Percentiles rank a stretch among this genome's conserved stretches.
These are phyloP conservation scores for Collybiopsis luxurians DNA, from an alignment of 768 basidiomycete species.

Conservation along the genomic window DNA sequence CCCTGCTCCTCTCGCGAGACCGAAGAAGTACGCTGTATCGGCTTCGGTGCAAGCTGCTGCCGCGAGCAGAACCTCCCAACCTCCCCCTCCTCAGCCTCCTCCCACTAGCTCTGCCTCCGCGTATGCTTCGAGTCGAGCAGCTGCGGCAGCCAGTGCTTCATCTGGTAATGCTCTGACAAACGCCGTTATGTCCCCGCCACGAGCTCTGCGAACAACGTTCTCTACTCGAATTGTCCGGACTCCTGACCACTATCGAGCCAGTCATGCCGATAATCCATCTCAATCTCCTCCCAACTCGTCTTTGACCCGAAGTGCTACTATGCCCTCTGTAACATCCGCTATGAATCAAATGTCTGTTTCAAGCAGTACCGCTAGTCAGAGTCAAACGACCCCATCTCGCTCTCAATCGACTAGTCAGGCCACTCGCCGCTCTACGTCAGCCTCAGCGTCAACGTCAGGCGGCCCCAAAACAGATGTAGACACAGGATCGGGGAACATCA, in stretches of 20 bases:
- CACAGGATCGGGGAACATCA: not conserved
- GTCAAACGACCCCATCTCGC: constrained; percentile 3
- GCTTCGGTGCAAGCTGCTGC: not conserved
- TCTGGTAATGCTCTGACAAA: not conserved
- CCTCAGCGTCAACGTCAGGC: not conserved
- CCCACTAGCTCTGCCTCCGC: constrained; percentile 9
- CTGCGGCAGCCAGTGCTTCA: not conserved
- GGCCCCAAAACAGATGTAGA: not conserved
- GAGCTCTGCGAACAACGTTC: constrained; percentile 64
- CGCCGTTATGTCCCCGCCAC: constrained; percentile 35
- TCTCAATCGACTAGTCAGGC: not conserved
- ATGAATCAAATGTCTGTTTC: constrained; percentile 27
- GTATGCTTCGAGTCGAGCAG: constrained; percentile 2
- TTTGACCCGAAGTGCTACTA: not conserved
- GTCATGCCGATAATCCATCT: constrained; percentile 8
- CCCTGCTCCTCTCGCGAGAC: constrained; percentile 1
- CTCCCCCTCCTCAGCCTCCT: not conserved
- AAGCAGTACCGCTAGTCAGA: not conserved
- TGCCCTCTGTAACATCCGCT: constrained; percentile 19
- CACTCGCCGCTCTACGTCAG: not conserved
- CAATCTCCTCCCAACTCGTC: not conserved
- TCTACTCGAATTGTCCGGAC: constrained; percentile 67
- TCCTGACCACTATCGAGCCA: constrained; percentile 51
- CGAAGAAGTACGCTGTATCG: constrained; percentile 1
- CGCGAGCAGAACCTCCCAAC: constrained; percentile 8